Evolutionary conservation across 2,329 filamentous ascomycete genomes (phyloP), one percentile per base, ranked within the genome.

Genomic region (Huntiella moniliformis): DNA sequence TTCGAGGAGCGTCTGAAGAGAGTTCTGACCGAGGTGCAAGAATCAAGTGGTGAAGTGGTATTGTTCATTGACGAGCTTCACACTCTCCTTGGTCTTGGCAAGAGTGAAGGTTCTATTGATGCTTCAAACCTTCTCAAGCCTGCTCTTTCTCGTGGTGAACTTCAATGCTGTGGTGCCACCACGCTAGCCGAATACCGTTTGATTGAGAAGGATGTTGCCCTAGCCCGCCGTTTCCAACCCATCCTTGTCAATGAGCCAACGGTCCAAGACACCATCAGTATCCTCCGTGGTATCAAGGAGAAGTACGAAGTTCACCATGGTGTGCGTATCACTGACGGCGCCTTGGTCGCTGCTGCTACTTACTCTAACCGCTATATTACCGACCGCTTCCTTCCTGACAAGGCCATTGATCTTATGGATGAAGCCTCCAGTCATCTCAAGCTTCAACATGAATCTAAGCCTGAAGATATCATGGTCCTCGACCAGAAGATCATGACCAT

Each of bases 261-360:
- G 0, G 87, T 96, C 1, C 77, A 84, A 53, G 87, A 95, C 53
- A 95, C 91, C 0, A 87, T 98, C 51, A 94, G 85, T 43, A 96
- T 98, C 48, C 67, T 98, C 1, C 77, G 91, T 56, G 91, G 88
- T 42, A 95, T 98, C 66, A 96, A 96, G 58, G 87, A 96, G 57
- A 84, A 86, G 53, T 98, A 98, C 56, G 91, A 96, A 60, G 84
- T 96, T 0, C 91, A 96, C 53, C 91, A 98, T 56, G 88, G 91
- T 62, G 88, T 96, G 0, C 73, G 87, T 45, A 96, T 98, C 53
- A 93, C 85, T 0, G 91, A 96, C 55, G 80, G 82, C 2, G 86
- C 91, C 5, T 66, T 96, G 8, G 88, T 98, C 11, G 86, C 91
- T 1, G 88, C 91, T 2, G 87, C 88, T 2, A 82, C 84, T 0